These are phyloP conservation scores for Cutaneotrichosporon sp. DNA, from an alignment of 1,284 basidiomycete genomes.

Conservation along the genomic window DNA sequence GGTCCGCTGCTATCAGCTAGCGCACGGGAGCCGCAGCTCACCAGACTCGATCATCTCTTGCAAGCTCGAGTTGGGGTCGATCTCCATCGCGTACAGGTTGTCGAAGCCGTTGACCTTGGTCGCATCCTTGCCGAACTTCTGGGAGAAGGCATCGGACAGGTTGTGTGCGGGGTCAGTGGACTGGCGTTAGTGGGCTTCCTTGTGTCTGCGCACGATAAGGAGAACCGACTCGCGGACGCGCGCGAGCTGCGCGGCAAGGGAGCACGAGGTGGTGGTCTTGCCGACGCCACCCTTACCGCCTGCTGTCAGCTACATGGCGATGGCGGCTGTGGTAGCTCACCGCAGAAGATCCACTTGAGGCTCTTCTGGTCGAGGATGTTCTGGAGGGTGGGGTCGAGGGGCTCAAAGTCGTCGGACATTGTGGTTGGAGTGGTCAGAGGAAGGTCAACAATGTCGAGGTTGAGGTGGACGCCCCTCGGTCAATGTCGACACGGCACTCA, in stretches of 20 bases:
- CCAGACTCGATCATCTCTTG: conserved; percentile 99
- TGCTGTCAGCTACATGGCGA: conserved; percentile 45
- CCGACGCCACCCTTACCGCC: conserved; percentile 95
- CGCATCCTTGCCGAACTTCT: conserved; percentile 99
- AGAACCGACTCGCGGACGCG: conserved; percentile 84
- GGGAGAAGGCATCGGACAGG: conserved; percentile 96
- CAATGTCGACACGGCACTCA: not conserved
- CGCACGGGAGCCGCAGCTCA: conserved; percentile 58
- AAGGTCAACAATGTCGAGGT: conserved; percentile 4
- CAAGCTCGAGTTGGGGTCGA: conserved; percentile 93
- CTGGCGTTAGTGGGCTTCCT: conserved; percentile 54
- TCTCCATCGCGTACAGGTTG: conserved; percentile 98
- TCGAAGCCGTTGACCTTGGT: conserved; percentile 99
- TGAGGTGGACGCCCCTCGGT: not conserved
- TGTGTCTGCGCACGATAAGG: conserved; percentile 70
- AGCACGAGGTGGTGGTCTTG: conserved; percentile 92
- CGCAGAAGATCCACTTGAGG: conserved; percentile 95
- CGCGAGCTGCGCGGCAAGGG: conserved; percentile 90
- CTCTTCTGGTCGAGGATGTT: conserved; percentile 86
- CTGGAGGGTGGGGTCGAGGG: conserved; percentile 75
- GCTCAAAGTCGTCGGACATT: conserved; percentile 41
- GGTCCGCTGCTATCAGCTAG: conserved; percentile 66
- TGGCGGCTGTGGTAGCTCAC: conserved; percentile 62
- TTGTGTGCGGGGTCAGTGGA: conserved; percentile 99
- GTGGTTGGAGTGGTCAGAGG: not conserved